A percentile compares a stretch with the other conserved stretches of the same genome.
Conservation (phyloP, 192 early-diverging fungal genomes). For the Fimicolochytrium jonesii region DNA sequence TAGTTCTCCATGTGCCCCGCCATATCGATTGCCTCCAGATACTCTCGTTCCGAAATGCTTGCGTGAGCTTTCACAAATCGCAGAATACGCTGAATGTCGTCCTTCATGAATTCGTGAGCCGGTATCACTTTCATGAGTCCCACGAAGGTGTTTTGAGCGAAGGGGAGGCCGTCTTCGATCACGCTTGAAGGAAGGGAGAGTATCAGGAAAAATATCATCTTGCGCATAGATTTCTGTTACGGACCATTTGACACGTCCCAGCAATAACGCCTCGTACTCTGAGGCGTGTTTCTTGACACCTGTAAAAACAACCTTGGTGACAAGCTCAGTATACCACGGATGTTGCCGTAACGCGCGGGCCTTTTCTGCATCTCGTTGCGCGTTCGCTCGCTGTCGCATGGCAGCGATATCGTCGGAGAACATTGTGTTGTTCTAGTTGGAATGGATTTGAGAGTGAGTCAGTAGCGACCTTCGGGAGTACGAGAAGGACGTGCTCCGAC, state of each 20-base stretch:
- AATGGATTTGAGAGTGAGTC: too few relatives aligned
- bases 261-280: slow-evolving; percentile 37
- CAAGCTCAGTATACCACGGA: slow-evolving; percentile 53
- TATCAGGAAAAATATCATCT: neutral
- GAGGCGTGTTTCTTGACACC: slow-evolving; percentile 28
- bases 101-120: slow-evolving; percentile 45
- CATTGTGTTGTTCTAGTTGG: slow-evolving; percentile 33
- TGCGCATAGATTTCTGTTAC: neutral
- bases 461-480: too few relatives aligned
- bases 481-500: slow-evolving; percentile 11
- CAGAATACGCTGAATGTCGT: slow-evolving; percentile 55
- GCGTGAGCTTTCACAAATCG: slow-evolving; percentile 48
- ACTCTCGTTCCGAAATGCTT: slow-evolving; percentile 49
- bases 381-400: slow-evolving; percentile 38
- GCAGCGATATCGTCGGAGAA: slow-evolving; percentile 41
- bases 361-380: slow-evolving; percentile 20
- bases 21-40: slow-evolving; percentile 47
- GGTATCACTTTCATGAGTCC: slow-evolving; percentile 50
- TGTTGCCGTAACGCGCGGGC: slow-evolving; percentile 29
- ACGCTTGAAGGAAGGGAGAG: neutral
- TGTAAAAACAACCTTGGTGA: slow-evolving; percentile 43
- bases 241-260: slow-evolving; percentile 45
- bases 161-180: slow-evolving; percentile 39
- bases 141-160: slow-evolving; percentile 41
- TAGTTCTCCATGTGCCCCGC: too few relatives aligned